phyloP scores from a whole-genome alignment of 805 yeast genomes.

The Lachancea waltii region DNA sequence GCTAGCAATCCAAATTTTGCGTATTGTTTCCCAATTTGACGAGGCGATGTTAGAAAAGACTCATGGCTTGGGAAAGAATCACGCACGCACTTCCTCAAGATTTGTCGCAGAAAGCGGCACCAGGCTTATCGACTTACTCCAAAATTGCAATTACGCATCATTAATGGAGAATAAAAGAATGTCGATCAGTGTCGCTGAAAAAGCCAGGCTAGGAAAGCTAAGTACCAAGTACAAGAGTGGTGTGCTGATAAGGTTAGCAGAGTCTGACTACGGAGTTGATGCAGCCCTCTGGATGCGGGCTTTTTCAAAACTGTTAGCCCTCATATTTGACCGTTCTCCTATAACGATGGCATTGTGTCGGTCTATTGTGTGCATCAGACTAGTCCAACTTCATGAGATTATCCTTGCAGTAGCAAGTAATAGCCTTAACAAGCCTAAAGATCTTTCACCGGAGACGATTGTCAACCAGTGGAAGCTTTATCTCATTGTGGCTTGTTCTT shows the following conservation, averaged over 20 bases:
- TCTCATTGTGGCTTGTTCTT: conserved; percentile 84
- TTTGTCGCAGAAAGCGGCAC: conserved; percentile 77
- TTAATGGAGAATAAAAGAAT: conserved; percentile 47
- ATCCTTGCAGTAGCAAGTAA: conserved; percentile 51
- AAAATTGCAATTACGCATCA: conserved; percentile 59
- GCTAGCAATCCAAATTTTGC: conserved; percentile 66
- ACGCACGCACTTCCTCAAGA: conserved; percentile 52
- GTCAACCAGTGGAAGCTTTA: conserved; percentile 86
- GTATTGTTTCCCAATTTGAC: conserved; percentile 81
- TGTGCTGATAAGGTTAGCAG: conserved; percentile 70
- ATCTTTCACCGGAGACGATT: conserved; percentile 58
- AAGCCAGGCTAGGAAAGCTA: conserved; percentile 60
- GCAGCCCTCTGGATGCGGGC: conserved; percentile 93
- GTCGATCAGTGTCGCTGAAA: conserved; percentile 67
- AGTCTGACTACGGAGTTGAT: conserved; percentile 90
- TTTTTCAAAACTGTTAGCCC: conserved; percentile 66
- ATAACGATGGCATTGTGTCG: conserved; percentile 91
- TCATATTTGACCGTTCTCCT: conserved; percentile 76
- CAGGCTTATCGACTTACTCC: conserved; percentile 68
- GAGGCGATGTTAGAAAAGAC: conserved; percentile 60
- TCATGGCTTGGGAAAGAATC: conserved; percentile 18
- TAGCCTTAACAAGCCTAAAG: conserved; percentile 25
- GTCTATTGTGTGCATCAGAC: conserved; percentile 78
- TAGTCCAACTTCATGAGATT: conserved; percentile 78
- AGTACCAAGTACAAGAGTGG: conserved; percentile 52